Evolutionary conservation across 1,284 basidiomycete genomes (phyloP), one percentile per base, ranked within the genome.

Genomic region (Trichosporon faecale): DNA sequence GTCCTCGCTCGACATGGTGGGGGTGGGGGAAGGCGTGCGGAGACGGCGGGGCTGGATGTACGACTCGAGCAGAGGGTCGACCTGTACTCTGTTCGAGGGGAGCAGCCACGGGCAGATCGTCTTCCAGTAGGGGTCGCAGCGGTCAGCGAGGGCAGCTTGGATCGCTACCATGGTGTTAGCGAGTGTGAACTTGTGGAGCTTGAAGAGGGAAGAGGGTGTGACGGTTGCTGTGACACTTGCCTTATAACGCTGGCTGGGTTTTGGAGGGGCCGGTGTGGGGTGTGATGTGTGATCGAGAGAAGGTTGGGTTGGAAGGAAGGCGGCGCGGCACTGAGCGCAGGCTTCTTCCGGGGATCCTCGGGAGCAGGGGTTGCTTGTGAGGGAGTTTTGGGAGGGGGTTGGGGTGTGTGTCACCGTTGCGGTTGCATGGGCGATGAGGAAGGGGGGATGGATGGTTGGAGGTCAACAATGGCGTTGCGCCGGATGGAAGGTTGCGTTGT

Each of bases 1-100:
- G 68, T 73, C 70, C 60, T 73, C 72, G 69, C 72, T 73, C 46
- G 70, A 69, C 72, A 73, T 73, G 60, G 66, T 71, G 11, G 70
- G 72, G 16, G 72, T 71, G 35, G 72, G 72, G 31, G 72, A 73
- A 3, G 69, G 72, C 5, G 66, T 63, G 60, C 37, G 49, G 29
- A 69, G 70, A 29, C 67, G 69, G n/a, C 49, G 52, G 11, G 68
- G 68, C 31, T n/a, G 65, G 57, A 52, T 68, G 27, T 65, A 67
- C 1, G 63, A 65, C 27, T 65, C 37, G 29, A 68, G 44, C n/a
- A 68, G 46, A 25, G 72, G 66, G 29, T 64, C 35, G 6, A 70
- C 70, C 57, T 21, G 29, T 14, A 31, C 29, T 61, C 57, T 31
- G 29, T 31, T 29, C 57, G 57, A 31, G 12, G 68, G 69, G 31